These are phyloP conservation scores for Saccharomyces uvarum DNA, from an alignment of 1,139 yeast genomes.

Conservation along the genomic window DNA sequence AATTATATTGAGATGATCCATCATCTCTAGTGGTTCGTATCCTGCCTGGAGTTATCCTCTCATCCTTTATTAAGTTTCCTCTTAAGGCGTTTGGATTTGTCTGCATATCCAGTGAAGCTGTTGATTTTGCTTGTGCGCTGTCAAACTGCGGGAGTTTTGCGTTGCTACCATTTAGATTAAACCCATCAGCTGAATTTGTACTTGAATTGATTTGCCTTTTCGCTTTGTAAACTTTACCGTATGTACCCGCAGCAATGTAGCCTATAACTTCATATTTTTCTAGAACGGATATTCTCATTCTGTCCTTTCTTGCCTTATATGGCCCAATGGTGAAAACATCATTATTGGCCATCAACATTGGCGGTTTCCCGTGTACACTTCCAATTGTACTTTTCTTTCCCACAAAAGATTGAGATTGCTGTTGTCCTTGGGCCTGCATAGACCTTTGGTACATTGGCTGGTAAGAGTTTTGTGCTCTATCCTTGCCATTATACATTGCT, in stretches of 20 bases:
- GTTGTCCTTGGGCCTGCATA: slow-evolving; percentile 7
- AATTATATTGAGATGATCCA: slow-evolving; percentile 2
- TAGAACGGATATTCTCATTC: slow-evolving; percentile 60
- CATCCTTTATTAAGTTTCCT: background rate
- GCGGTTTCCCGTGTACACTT: slow-evolving; percentile 28
- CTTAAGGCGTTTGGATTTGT: background rate
- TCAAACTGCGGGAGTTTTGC: background rate
- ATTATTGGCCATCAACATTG: slow-evolving; percentile 56
- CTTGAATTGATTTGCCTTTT: slow-evolving; percentile 29
- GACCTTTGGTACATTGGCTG: slow-evolving; percentile 11
- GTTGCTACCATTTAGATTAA: background rate
- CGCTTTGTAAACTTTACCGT: slow-evolving; percentile 95
- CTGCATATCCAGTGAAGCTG: background rate
- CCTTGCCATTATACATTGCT: slow-evolving; percentile 13
- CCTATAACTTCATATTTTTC: slow-evolving; percentile 84
- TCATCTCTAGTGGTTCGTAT: slow-evolving; percentile 3
- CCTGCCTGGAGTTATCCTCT: slow-evolving; percentile 1
- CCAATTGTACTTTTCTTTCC: slow-evolving; percentile 8
- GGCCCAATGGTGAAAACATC: slow-evolving; percentile 67
- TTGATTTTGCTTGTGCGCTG: background rate
- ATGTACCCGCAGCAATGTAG: slow-evolving; percentile 96
- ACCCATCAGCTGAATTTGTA: background rate
- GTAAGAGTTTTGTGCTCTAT: slow-evolving; percentile 9
- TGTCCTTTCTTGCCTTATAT: slow-evolving; percentile 65
- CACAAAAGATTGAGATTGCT: slow-evolving; percentile 7